Conservation (phyloP, 371 early-diverging fungal genomes). For the Syncephalastrum racemosum region DNA sequence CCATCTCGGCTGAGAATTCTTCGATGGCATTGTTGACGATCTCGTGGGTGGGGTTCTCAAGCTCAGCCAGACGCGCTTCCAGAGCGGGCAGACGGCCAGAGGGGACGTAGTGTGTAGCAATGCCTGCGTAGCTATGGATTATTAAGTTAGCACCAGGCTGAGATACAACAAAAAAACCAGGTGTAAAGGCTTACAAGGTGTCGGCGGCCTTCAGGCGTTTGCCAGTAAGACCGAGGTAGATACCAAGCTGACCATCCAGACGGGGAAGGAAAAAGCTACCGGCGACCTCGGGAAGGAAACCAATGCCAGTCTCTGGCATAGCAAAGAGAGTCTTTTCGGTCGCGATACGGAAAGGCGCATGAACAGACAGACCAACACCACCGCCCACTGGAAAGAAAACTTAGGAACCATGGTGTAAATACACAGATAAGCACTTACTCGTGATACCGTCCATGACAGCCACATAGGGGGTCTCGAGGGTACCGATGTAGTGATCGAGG, state of each 20-base stretch:
- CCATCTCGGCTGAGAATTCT: slow-evolving; percentile 78
- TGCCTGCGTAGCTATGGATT: slow-evolving; percentile 23
- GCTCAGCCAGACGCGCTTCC: slow-evolving; percentile 80
- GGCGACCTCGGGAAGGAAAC: slow-evolving; percentile 96
- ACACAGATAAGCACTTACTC: slow-evolving; percentile 53
- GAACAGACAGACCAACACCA: slow-evolving; percentile 93
- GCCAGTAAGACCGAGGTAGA: slow-evolving; percentile 93
- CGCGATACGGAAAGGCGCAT: slow-evolving; percentile 95
- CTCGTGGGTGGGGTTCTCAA: slow-evolving; percentile 75
- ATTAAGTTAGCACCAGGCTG: background rate
- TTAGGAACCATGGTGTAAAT: background rate
- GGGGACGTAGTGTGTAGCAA: slow-evolving; percentile 97
- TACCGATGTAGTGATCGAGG: slow-evolving; percentile 90
- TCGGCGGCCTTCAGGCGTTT: slow-evolving; percentile 78
- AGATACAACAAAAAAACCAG: background rate
- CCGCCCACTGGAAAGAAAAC: slow-evolving; percentile 79
- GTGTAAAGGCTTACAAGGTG: slow-evolving; percentile 69
- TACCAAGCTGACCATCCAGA: slow-evolving; percentile 91
- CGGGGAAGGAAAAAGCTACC: slow-evolving; percentile 93
- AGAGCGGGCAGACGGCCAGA: slow-evolving; percentile 79
- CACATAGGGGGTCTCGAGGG: slow-evolving; percentile 84
- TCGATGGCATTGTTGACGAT: slow-evolving; percentile 91
- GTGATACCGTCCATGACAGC: slow-evolving; percentile 92
- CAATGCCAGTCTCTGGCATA: slow-evolving; percentile 96
- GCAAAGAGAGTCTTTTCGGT: slow-evolving; percentile 93